Base-by-base conservation (phyloP, 225 moss, liverwort and hornwort species). In the Marchantia paleacea region DNA sequence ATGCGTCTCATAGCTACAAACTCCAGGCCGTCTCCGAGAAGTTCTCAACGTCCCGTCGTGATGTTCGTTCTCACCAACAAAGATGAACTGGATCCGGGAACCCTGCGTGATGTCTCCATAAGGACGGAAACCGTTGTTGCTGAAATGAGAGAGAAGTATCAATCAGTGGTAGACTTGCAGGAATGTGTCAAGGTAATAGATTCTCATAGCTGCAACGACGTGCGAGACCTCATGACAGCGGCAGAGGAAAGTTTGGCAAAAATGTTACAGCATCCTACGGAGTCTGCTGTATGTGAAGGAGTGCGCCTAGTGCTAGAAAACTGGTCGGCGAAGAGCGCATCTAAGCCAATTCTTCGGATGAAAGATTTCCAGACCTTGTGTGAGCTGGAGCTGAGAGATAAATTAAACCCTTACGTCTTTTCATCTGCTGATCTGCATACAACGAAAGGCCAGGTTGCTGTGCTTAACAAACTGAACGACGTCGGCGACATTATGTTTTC, bases 41-140 rank as follows among this genome's bases (percentile, higher is more conserved):
- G 89, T 85, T 10, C 25, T 91, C 78, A 87, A 83, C 39, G 89
- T 26, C 91, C 91, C 20, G 84, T 83, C 11, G 88, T 89, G 78
- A 91, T 89, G 1, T 87, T 91, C 28, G 89, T 91, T 72, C 89
- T 91, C 83, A 86, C 91, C 47, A 89, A 91, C 77, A 85, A 87
- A 22, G 91, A 91, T 77, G 91, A 89, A 0, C 31, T 91, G 22
- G 84, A 82, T 20, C 83, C 88, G 13, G 8, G 15, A 31, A 69
- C 19, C 25, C 69, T 69, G 69, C 47, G 20, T 15, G 39, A 47
- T 28, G 12, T 69, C 19, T 39, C 69, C 47, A 47, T 13, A 47
- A 69, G 69, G 18, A 47, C 69, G 4, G 69, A 69, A 48, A 3
- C 39, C 47, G 69, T 47, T 47, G 69, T 69, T 39, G 69, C 69